Percentiles rank a stretch among this genome's conserved stretches.
Evolutionary conservation across 169 alveolate species (phyloP).

Genomic region (Eimeria sp.): DNA sequence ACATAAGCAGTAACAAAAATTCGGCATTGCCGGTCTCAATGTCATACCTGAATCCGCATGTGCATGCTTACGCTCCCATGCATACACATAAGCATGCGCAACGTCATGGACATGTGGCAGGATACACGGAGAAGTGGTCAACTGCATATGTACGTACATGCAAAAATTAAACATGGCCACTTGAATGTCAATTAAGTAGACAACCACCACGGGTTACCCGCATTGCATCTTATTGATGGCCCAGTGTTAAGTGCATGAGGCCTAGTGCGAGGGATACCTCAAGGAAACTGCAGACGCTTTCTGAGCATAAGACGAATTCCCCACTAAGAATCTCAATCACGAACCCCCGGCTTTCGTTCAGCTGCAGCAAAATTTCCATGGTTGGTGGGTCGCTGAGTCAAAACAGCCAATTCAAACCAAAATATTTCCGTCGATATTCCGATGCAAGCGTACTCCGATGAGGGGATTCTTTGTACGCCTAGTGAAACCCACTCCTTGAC

Average conservation of each 20-base stretch:
- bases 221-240: neutral
- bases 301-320: conserved; percentile 81
- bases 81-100: neutral
- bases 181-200: neutral
- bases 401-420: neutral
- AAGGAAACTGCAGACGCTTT: conserved; percentile 77
- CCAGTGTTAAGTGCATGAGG: neutral
- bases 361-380: conserved; percentile 81
- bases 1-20: no score
- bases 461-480: no score
- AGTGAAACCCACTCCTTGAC: no score
- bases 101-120: neutral
- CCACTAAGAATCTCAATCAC: conserved; percentile 75
- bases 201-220: neutral
- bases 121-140: neutral
- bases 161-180: neutral
- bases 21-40: neutral
- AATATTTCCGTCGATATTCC: neutral
- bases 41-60: neutral
- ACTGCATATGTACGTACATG: neutral
- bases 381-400: conserved; percentile 83
- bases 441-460: no score
- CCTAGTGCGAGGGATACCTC: conserved; percentile 27
- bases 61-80: neutral
- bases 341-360: conserved; percentile 79